Percentiles rank a stretch among this genome's conserved stretches.
Conservation (phyloP, 805 yeast genomes). For the Wickerhamiella azyma region DNA sequence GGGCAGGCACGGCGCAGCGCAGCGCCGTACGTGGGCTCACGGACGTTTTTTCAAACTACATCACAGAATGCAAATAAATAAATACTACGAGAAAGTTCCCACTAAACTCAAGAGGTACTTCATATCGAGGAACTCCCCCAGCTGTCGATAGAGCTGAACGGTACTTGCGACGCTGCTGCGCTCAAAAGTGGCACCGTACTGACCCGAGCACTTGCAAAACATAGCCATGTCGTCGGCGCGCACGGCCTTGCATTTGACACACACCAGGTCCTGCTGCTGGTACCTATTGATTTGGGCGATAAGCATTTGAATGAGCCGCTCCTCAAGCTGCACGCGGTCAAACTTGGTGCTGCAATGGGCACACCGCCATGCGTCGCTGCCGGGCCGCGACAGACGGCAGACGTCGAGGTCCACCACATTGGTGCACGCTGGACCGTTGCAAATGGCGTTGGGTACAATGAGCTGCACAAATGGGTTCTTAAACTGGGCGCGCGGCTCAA, state of each 20-base stretch:
- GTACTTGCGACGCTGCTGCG: slow-evolving; percentile 33
- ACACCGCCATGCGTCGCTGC: slow-evolving; percentile 33
- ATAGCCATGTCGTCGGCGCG: slow-evolving; percentile 55
- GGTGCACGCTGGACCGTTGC: slow-evolving; percentile 54
- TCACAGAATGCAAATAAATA: background rate
- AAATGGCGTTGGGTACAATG: slow-evolving; percentile 50
- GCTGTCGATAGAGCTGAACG: slow-evolving; percentile 39
- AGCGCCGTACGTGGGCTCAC: too few relatives aligned
- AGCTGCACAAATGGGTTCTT: slow-evolving; percentile 62
- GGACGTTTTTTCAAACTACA: too few relatives aligned
- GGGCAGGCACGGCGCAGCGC: too few relatives aligned
- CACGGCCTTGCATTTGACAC: slow-evolving; percentile 60
- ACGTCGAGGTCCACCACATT: slow-evolving; percentile 64
- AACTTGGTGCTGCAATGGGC: slow-evolving; percentile 48
- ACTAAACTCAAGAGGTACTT: background rate
- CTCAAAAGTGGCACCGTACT: slow-evolving; percentile 35
- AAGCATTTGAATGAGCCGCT: slow-evolving; percentile 55
- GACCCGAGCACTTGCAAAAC: slow-evolving; percentile 80
- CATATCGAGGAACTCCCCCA: slow-evolving; percentile 48
- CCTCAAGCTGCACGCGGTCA: slow-evolving; percentile 63
- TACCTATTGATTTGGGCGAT: slow-evolving; percentile 42
- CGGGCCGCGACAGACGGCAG: slow-evolving; percentile 35
- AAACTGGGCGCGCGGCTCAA: slow-evolving; percentile 61
- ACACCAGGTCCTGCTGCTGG: slow-evolving; percentile 67
- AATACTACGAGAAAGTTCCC: background rate